Base-by-base conservation (phyloP, 306 rosid species). In the Cicer arietinum region DNA sequence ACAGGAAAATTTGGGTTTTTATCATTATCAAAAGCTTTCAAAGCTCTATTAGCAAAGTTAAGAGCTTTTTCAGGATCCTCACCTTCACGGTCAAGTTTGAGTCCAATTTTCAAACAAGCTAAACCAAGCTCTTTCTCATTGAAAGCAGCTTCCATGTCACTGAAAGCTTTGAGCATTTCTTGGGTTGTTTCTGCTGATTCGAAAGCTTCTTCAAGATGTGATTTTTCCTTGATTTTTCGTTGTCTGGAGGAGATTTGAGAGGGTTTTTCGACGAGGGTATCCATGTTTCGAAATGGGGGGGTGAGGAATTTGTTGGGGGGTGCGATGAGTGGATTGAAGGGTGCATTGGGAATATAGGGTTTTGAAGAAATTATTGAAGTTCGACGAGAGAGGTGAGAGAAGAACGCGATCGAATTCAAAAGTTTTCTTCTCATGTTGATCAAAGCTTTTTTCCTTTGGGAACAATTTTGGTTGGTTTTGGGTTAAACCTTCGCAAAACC, bases 1-100 rank as follows among this genome's bases (percentile, higher is more conserved):
- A 87, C 82, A 52, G 78, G 86, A 10, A 94, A 65, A 67, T 92
- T 83, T 71, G 84, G 84, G 37, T 79, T 83, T 69, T 76, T 81
- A 56, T 88, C 92, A 22, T 60, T 85, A 39, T 86, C 92, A 72
- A 94, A 87, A 35, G 90, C 88, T 52, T 84, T 87, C 77, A 91
- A 88, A 57, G 97, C 94, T 48, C 89, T 87, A 25, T 52, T 53
- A 25, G 96, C 94, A 75, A 89, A 94, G 11, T 87, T 79, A 57
- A 90, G 85, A 75, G 85, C 82, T 76, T 79, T 87, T 78, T 86
- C 92, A 67, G 96, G 96, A 54, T 94, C 92, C 84, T 91, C 96
- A 71, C 92, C 97, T 83, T 90, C 92, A 10, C 84, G 97, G 65
- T 93, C 97, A 52, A 93, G 85, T 85, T 86, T 94, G 47, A 91